These are phyloP conservation scores for Trametes villosa DNA, from an alignment of 768 basidiomycete genomes.

Conservation along the genomic window DNA sequence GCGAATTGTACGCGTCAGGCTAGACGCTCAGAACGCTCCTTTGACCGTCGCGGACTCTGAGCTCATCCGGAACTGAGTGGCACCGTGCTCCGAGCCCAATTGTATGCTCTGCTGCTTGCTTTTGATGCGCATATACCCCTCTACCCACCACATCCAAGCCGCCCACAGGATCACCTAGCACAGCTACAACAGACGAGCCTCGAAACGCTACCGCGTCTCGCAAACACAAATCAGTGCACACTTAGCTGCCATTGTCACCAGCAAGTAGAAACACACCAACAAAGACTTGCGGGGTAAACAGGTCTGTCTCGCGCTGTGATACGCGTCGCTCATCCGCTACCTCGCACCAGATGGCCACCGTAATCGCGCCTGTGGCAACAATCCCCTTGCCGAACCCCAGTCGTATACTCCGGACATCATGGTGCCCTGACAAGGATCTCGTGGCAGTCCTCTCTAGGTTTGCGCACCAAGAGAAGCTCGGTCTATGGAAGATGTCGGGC, in stretches of 20 bases:
- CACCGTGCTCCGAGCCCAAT: slow-evolving; percentile 1
- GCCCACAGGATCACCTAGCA: neutral
- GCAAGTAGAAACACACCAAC: no score
- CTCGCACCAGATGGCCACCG: slow-evolving; percentile 12
- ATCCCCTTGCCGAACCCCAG: slow-evolving; percentile 60
- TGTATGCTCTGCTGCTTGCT: slow-evolving; percentile 12
- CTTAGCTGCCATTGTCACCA: no score
- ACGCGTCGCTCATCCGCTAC: neutral
- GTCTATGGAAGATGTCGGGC: slow-evolving; percentile 82
- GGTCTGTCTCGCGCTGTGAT: no score
- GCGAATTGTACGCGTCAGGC: slow-evolving; percentile 11
- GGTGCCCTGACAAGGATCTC: slow-evolving; percentile 87
- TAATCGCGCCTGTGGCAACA: slow-evolving; percentile 61
- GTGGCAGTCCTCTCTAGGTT: slow-evolving; percentile 67
- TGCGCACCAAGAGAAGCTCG: slow-evolving; percentile 69
- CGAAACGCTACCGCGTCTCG: neutral
- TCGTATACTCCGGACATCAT: slow-evolving; percentile 64
- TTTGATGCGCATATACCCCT: slow-evolving; percentile 5
- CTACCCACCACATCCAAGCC: neutral
- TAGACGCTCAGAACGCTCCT: neutral
- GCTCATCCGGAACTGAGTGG: neutral
- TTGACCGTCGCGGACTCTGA: neutral
- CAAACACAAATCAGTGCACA: neutral
- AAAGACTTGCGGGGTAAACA: no score
- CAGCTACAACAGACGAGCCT: neutral